Percentiles rank a stretch among this genome's conserved stretches.
These are phyloP conservation scores for Arabidopsis hybrid DNA, from an alignment of 441 rosid species.

Conservation along the genomic window DNA sequence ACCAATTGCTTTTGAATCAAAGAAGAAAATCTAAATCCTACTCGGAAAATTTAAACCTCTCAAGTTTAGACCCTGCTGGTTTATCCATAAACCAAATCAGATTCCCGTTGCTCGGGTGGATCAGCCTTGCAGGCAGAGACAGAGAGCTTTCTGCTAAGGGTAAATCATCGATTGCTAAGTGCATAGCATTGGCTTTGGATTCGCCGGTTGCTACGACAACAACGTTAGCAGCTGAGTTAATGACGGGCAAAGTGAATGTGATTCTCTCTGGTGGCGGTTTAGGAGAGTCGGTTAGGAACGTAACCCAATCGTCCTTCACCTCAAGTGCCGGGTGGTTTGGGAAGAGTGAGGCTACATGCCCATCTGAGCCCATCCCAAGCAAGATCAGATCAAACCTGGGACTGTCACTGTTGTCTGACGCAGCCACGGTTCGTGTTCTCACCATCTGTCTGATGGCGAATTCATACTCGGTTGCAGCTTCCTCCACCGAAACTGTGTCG, in stretches of 20 bases:
- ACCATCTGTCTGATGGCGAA: conserved; percentile 78
- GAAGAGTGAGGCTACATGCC: conserved; percentile 90
- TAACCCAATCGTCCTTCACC: conserved; percentile 81
- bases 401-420: conserved; percentile 79
- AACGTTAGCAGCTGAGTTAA: conserved; percentile 85
- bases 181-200: conserved; percentile 77
- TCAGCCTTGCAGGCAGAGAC: conserved; percentile 69
- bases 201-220: conserved; percentile 79
- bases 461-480: conserved; percentile 81
- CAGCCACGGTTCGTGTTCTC: conserved; percentile 65
- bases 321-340: conserved; percentile 71
- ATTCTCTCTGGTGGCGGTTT: conserved; percentile 92
- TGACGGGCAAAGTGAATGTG: conserved; percentile 92
- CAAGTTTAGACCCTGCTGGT: conserved; percentile 73
- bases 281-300: conserved; percentile 82
- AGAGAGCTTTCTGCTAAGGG: conserved; percentile 44
- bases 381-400: conserved; percentile 93
- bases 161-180: conserved; percentile 63
- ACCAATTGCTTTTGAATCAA: conserved; percentile 27
- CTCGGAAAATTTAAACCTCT: conserved; percentile 47
- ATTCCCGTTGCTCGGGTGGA: conserved; percentile 71
- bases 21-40: conserved; percentile 43
- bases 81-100: conserved; percentile 89
- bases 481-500: conserved; percentile 83
- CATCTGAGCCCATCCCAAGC: conserved; percentile 92